Evolutionary conservation across 2,329 filamentous ascomycete species (phyloP), one percentile per base, ranked within the genome.

Genomic region (Botrytis sinoallii): DNA sequence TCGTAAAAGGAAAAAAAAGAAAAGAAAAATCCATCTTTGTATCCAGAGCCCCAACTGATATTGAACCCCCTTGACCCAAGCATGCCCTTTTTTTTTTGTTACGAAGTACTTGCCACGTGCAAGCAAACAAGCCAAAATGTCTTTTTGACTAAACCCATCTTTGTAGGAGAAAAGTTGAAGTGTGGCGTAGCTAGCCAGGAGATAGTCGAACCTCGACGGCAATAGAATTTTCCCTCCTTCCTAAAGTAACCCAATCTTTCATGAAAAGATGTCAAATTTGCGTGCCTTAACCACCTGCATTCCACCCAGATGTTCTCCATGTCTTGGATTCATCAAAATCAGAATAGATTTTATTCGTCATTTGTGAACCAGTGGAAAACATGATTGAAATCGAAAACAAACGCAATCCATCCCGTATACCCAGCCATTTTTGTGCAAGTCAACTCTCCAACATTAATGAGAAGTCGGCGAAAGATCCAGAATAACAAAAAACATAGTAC

Each of bases 371-470:
- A 44, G 69, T 42, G 22, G 69, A 42, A 18, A 52, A 72, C 52
- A 42, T 38, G 44, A 69, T 70, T 63, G 60, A 73, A 76, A 77
- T 46, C 65, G 18, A 76, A 75, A 76, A 63, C 48, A 74, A 52
- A 72, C 61, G 42, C 70, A 67, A 67, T 70, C 75, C 75, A 74
- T 76, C 74, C 76, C 76, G 74, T 65, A 65, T 75, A 44, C 14
- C 35, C 71, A 74, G 69, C 79, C 76, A 75, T 80, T 80, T 67
- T 81, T 80, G 79, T 79, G 79, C 78, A 78, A 77, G 70, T 77
- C 76, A 76, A 72, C 68, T 74, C 75, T 73, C 75, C 63, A 60
- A 64, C 77, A 74, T 75, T 75, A 63, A 64, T 65, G 73, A 77
- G 74, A 77, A 78, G 75, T 75, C 64, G 75, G 76, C 74, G 55